Base-by-base conservation (phyloP, 441 rosid species). In the Croton setiger region DNA sequence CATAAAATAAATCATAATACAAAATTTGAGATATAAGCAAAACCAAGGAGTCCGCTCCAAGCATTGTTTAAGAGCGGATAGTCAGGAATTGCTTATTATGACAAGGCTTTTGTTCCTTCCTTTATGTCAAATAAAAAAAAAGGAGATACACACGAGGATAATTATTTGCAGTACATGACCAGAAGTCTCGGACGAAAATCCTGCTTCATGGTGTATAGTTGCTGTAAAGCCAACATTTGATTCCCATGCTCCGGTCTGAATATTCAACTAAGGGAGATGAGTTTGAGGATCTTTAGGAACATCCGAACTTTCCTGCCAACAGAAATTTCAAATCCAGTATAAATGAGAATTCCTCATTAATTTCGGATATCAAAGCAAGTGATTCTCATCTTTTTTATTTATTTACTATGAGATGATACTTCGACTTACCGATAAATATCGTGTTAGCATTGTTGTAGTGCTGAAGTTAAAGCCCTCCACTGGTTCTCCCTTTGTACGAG, bases 381-480 rank as follows among this genome's bases (percentile, higher is more conserved):
- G 23, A 23, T 21, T n/a, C n/a, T 35, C 51, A 51, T 69, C 43
- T 7, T 36, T 23, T 68, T 72, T 44, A 23, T n/a, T n/a, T n/a
- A 58, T 55, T 44, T 49, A 41, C 11, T 47, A 54, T 15, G 27
- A 65, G 65, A 70, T 36, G 20, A 66, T 69, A 64, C 47, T 67
- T 66, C 43, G 68, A 14, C 63, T 55, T 84, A 93, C 98, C 96
- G 89, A 66, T 47, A 92, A 84, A 75, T 87, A 92, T 74, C 81
- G 87, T 60, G 85, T 81, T 68, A 94, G 65, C 82, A 94, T 72
- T 43, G 90, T 74, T 15, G 87, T 75, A 31, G 99, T 92, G 75
- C 99, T 92, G 83, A 76, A 80, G 72, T 94, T 94, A 72, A 94
- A 92, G 81, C 99, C 98, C 76, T 88, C 79, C 3, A 77, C 75